Conservation (phyloP, 2,329 filamentous ascomycete species). For the Chaetothyriales sp. region DNA sequence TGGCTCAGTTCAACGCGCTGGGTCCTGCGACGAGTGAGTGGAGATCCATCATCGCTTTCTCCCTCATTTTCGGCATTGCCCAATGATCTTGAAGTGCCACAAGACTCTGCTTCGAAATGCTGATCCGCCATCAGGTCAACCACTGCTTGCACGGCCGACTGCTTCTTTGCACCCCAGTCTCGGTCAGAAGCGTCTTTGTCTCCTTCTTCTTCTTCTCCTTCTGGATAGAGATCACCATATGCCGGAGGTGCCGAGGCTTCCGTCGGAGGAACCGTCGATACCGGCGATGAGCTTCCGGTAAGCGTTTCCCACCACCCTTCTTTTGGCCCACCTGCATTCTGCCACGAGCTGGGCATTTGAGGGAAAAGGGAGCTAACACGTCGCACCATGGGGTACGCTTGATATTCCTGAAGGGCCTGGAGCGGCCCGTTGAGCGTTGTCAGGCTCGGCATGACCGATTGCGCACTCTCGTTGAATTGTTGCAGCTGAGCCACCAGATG, state of each 20-base stretch:
- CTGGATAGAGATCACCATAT: constrained; percentile 66
- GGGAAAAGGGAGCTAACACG: constrained; percentile 61
- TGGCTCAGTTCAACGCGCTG: constrained; percentile 31
- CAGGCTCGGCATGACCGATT: constrained; percentile 52
- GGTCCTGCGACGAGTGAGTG: constrained; percentile 24
- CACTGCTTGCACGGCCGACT: constrained; percentile 29
- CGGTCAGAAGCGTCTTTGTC: constrained; percentile 25
- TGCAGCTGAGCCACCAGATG: constrained; percentile 62
- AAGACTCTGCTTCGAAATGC: constrained; percentile 23
- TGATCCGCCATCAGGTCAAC: constrained; percentile 32
- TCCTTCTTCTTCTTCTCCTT: too few relatives aligned
- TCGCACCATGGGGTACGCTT: constrained; percentile 57
- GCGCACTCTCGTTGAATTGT: constrained; percentile 60
- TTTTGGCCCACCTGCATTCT: constrained; percentile 31
- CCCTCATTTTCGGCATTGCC: constrained; percentile 22
- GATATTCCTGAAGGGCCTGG: constrained; percentile 56
- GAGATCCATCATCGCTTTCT: constrained; percentile 13
- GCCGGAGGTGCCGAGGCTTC: constrained; percentile 47
- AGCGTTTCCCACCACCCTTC: constrained; percentile 56
- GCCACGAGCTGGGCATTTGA: constrained; percentile 42
- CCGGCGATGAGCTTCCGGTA: constrained; percentile 35
- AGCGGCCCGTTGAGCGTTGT: constrained; percentile 40
- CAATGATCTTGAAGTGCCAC: constrained; percentile 24
- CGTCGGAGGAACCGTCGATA: constrained; percentile 20
- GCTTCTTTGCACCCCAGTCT: constrained; percentile 31